A percentile compares a stretch with the other conserved stretches of the same genome.
phyloP scores from a whole-genome alignment of 176 grass and related monocot species.

The Rhynchospora breviuscula region DNA sequence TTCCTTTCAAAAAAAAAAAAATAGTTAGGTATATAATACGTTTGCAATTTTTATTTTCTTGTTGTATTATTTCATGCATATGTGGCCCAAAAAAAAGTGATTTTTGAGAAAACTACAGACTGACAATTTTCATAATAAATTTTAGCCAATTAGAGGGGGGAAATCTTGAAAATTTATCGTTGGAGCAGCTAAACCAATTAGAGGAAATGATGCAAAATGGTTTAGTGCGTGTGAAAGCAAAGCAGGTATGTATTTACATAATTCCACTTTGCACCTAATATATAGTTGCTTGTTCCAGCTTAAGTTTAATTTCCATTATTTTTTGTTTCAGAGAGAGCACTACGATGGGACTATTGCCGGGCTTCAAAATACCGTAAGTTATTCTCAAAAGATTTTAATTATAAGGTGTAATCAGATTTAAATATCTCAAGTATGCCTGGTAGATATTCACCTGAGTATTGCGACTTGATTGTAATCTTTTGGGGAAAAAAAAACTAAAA shows the following conservation, averaged over 20 bases:
- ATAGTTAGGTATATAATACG: neutral
- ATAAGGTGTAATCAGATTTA: neutral
- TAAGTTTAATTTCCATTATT: neutral
- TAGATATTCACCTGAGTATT: neutral
- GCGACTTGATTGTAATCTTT: neutral
- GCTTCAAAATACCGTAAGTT: neutral
- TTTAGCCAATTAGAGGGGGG: constrained; percentile 82
- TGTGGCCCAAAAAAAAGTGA: neutral
- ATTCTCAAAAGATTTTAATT: neutral
- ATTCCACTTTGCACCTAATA: neutral
- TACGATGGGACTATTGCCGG: neutral
- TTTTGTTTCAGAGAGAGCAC: neutral
- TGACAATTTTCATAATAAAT: neutral
- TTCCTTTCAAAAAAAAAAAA: too few relatives aligned
- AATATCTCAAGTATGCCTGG: neutral
- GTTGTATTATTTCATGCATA: neutral
- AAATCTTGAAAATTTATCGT: constrained; percentile 53
- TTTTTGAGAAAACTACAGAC: neutral
- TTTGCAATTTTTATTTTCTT: neutral
- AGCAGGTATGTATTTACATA: constrained; percentile 32
- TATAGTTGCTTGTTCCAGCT: neutral
- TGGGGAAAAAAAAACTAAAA: neutral
- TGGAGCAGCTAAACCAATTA: constrained; percentile 53
- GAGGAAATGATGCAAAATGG: constrained; percentile 56
- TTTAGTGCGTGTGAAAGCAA: constrained; percentile 48